Percentiles rank a stretch among this genome's conserved stretches.
These are phyloP conservation scores for Stemphylium vesicarium DNA, from an alignment of 2,329 filamentous ascomycete genomes.

Conservation along the genomic window DNA sequence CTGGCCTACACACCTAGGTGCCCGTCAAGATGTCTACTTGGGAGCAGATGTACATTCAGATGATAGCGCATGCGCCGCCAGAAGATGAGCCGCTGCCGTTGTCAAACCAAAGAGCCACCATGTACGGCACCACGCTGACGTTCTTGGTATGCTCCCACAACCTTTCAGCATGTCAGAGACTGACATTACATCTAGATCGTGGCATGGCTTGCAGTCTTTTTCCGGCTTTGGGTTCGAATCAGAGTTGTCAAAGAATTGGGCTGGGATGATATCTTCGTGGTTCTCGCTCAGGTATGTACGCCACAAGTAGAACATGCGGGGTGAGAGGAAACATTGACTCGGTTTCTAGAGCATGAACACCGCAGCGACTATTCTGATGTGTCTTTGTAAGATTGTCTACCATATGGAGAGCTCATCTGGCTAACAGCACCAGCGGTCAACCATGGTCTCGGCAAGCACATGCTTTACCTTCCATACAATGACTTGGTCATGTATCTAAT, in stretches of 20 bases:
- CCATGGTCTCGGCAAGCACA: slow-evolving; percentile 43
- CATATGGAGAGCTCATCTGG: too few relatives aligned
- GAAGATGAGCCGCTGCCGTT: slow-evolving; percentile 35
- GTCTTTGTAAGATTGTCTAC: slow-evolving; percentile 26
- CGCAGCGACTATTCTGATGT: slow-evolving; percentile 30
- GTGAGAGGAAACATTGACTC: slow-evolving; percentile 1
- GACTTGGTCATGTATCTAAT: slow-evolving; percentile 23
- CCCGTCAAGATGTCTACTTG: slow-evolving; percentile 21
- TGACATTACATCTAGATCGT: slow-evolving; percentile 28
- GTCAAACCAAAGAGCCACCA: slow-evolving; percentile 34
- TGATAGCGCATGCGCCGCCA: slow-evolving; percentile 34
- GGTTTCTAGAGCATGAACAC: slow-evolving; percentile 32
- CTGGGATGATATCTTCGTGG: slow-evolving; percentile 46
- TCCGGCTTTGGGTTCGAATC: slow-evolving; percentile 40
- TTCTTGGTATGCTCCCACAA: slow-evolving; percentile 31
- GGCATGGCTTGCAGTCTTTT: slow-evolving; percentile 35
- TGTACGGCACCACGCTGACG: slow-evolving; percentile 32
- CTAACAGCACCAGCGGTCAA: slow-evolving; percentile 34
- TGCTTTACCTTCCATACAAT: slow-evolving; percentile 30
- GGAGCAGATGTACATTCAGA: slow-evolving; percentile 24
- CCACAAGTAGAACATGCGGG: neutral
- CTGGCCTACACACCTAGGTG: slow-evolving; percentile 4
- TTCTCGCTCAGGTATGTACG: slow-evolving; percentile 35
- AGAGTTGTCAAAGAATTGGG: slow-evolving; percentile 40
- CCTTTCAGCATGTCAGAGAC: neutral